Conservation (phyloP, 202 grass and related monocot genomes). For the Schoenoplectus tabernaemontani region DNA sequence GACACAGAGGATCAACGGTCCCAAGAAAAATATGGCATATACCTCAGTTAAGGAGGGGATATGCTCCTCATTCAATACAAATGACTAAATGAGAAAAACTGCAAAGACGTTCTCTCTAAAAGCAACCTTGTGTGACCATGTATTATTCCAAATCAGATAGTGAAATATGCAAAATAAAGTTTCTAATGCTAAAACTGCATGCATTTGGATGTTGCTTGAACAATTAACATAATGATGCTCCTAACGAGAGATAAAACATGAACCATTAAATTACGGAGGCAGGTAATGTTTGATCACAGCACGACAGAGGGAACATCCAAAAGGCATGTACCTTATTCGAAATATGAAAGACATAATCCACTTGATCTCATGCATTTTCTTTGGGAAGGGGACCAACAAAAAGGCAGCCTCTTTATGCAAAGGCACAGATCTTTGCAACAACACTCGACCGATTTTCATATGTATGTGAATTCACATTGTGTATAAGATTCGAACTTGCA, state of each 20-base stretch:
- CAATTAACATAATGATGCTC: not conserved
- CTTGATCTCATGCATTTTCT: not conserved
- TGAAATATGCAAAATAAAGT: not conserved
- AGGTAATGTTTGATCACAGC: not conserved
- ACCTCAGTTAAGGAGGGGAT: not conserved
- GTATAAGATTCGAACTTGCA: not conserved
- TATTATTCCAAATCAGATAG: not conserved
- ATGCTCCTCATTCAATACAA: conserved; percentile 4
- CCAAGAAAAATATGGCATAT: not conserved
- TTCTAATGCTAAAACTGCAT: not conserved
- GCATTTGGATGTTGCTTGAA: not conserved
- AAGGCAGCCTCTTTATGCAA: not conserved
- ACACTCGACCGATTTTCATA: not conserved
- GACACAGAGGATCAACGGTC: not conserved
- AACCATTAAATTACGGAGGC: not conserved
- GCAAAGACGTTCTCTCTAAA: not conserved
- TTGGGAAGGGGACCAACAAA: not conserved
- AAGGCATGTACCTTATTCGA: not conserved
- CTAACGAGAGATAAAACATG: not conserved
- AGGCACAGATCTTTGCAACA: not conserved
- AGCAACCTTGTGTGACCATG: not conserved
- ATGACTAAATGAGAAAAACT: not conserved
- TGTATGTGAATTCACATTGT: not conserved
- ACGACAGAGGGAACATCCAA: not conserved
- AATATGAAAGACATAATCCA: not conserved